These are phyloP conservation scores for Epithemia pelagica DNA, from an alignment of 108 stramenopile genomes.

Conservation along the genomic window DNA sequence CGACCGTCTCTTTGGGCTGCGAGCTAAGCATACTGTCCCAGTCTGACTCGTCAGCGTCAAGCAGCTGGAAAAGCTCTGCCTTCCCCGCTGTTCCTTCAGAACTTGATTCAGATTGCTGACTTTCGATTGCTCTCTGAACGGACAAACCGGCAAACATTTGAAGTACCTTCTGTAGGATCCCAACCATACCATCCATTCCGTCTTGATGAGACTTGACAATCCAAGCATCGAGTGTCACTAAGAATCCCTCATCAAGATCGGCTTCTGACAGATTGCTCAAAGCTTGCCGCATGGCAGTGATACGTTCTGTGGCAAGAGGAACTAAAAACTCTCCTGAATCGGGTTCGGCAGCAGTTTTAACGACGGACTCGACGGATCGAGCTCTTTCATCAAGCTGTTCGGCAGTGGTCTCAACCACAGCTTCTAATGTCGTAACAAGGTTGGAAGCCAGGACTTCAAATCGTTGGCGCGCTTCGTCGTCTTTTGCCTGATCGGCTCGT, in stretches of 20 bases:
- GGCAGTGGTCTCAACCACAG: conserved; percentile 65
- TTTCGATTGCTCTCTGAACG: conserved; percentile 50
- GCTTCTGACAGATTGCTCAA: conserved; percentile 49
- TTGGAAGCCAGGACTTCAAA: conserved; percentile 63
- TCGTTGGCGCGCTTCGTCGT: conserved; percentile 48
- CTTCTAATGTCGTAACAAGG: conserved; percentile 65
- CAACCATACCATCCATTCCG: conserved; percentile 87
- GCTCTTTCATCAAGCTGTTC: conserved; percentile 76
- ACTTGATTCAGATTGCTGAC: conserved; percentile 16
- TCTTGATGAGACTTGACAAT: conserved; percentile 85
- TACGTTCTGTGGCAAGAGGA: conserved; percentile 54
- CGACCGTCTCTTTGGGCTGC: conserved; percentile 33
- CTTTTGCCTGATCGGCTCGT: conserved; percentile 38
- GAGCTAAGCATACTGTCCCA: conserved; percentile 66
- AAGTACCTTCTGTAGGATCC: conserved; percentile 77
- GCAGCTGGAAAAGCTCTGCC: conserved; percentile 49
- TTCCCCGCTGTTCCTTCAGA: conserved; percentile 7
- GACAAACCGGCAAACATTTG: conserved; percentile 81
- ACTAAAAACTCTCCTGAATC: conserved; percentile 83
- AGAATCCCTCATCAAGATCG: conserved; percentile 71
- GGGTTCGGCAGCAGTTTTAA: conserved; percentile 79
- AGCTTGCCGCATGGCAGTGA: conserved; percentile 55
- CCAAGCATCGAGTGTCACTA: conserved; percentile 82
- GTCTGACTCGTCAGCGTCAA: conserved; percentile 62
- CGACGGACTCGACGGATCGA: conserved; percentile 63